Conservation (phyloP, 192 early-diverging fungal genomes). For the Coemansia sp. region DNA sequence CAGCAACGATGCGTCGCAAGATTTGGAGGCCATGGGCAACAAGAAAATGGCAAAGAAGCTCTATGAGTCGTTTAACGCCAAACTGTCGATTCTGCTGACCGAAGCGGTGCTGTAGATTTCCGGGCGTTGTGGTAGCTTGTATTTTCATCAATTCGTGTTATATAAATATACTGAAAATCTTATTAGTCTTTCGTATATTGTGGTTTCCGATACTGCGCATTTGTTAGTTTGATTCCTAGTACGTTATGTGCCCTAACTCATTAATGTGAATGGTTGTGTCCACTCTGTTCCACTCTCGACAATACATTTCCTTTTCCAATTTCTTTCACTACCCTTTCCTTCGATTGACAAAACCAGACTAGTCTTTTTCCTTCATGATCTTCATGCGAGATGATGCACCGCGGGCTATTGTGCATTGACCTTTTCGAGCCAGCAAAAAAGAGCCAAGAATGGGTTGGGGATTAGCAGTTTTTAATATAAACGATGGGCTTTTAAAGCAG, state of each 20-base stretch:
- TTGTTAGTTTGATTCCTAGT: too few relatives aligned
- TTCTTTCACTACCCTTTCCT: not conserved
- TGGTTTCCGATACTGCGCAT: not conserved
- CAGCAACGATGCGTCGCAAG: slow-evolving; percentile 49
- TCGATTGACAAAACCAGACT: not conserved
- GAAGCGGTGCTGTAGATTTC: slow-evolving; percentile 12
- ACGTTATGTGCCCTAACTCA: too few relatives aligned
- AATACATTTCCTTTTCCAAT: too few relatives aligned
- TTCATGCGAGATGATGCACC: not conserved
- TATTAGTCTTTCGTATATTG: not conserved
- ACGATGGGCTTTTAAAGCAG: not conserved
- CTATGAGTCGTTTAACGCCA: slow-evolving; percentile 52
- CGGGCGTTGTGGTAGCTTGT: not conserved
- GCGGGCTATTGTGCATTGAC: not conserved
- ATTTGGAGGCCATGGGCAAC: slow-evolving; percentile 48
- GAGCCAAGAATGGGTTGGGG: not conserved
- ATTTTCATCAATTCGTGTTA: not conserved
- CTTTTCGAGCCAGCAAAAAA: not conserved
- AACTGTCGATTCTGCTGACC: slow-evolving; percentile 36
- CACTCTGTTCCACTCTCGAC: not conserved
- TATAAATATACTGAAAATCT: not conserved
- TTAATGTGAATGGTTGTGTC: not conserved
- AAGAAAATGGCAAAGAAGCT: slow-evolving; percentile 42
- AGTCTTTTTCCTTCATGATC: not conserved
- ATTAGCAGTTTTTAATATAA: not conserved